These are phyloP conservation scores for Beauveria rudraprayagi DNA, from an alignment of 2,329 filamentous ascomycete species.

Conservation along the genomic window DNA sequence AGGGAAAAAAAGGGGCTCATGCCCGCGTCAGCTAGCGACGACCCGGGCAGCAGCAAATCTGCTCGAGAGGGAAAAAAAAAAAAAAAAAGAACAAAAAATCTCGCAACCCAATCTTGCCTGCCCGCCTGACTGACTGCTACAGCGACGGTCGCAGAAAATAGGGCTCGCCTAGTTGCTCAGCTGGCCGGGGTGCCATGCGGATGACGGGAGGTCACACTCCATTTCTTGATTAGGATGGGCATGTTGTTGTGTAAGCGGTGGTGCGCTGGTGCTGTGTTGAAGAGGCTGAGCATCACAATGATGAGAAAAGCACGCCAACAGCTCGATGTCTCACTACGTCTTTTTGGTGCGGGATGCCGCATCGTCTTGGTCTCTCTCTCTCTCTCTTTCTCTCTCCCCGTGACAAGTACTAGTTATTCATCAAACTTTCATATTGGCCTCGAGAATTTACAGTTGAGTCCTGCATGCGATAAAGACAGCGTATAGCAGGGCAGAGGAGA, in stretches of 20 bases:
- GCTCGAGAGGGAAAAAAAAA: not conserved
- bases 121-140: not conserved
- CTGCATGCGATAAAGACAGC: not conserved
- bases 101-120: not conserved
- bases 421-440: not conserved
- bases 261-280: not conserved
- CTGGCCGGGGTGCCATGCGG: not conserved
- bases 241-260: not conserved
- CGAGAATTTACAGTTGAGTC: not conserved
- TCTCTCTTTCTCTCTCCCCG: not conserved
- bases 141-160: not conserved
- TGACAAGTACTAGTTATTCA: not conserved
- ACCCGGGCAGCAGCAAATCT: not conserved
- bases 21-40: slow-evolving; percentile 1
- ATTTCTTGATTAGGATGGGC: not conserved
- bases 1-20: not conserved
- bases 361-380: not conserved
- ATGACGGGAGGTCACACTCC: not conserved
- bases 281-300: not conserved
- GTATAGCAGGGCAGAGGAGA: not conserved
- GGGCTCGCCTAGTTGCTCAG: slow-evolving; percentile 2
- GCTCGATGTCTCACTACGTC: not conserved
- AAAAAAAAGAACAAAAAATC: not conserved
- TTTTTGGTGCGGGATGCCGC: not conserved
- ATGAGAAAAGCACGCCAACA: not conserved